phyloP scores from a whole-genome alignment of 768 basidiomycete species.

The Psilocybe cubensis region DNA sequence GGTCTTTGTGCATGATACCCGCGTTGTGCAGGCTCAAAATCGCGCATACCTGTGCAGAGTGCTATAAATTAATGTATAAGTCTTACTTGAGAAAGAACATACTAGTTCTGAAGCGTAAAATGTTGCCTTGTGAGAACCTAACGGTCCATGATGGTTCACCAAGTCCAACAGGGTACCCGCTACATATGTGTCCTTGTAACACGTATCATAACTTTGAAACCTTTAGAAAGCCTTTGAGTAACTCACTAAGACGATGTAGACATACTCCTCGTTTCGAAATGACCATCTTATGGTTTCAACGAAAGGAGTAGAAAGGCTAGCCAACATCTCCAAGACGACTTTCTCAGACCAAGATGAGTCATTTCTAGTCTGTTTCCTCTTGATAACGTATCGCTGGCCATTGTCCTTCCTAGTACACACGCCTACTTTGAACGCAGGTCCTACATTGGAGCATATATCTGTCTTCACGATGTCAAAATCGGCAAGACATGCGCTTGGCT shows the following conservation, averaged over 20 bases:
- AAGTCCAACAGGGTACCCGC: constrained; percentile 28
- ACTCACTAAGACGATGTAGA: constrained; percentile 37
- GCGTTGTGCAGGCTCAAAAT: constrained; percentile 45
- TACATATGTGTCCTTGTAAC: constrained; percentile 23
- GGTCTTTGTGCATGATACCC: constrained; percentile 49
- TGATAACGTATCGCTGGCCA: constrained; percentile 32
- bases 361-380: constrained; percentile 26
- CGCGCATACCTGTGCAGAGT: constrained; percentile 38
- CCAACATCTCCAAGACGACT: constrained; percentile 37
- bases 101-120: constrained; percentile 57
- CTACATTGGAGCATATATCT: constrained; percentile 3
- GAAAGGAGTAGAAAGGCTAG: constrained; percentile 38
- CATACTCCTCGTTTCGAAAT: constrained; percentile 41
- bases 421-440: constrained; percentile 9
- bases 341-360: constrained; percentile 33
- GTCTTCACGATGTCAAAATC: constrained; percentile 38
- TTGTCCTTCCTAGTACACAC: constrained; percentile 31
- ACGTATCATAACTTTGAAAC: background rate
- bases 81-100: constrained; percentile 13
- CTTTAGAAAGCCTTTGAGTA: background rate
- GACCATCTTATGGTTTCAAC: constrained; percentile 40
- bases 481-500: constrained; percentile 26
- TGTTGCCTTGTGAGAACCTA: constrained; percentile 37
- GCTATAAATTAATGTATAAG: background rate
- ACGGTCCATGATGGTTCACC: constrained; percentile 33